phyloP scores from a whole-genome alignment of 2,329 filamentous ascomycete genomes.

The Xylariaceae sp. region DNA sequence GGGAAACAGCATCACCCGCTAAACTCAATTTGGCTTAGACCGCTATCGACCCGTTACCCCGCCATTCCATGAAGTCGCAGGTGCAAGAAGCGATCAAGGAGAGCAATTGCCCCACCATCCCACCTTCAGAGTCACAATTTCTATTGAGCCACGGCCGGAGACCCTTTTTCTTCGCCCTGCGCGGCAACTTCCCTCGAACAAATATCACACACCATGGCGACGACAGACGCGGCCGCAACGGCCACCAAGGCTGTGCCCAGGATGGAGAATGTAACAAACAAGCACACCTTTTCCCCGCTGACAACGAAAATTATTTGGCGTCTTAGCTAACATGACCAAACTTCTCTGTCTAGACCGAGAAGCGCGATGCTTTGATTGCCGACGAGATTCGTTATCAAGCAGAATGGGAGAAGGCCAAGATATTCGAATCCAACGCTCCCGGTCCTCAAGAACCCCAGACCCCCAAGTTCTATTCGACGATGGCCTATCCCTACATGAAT shows the following conservation, averaged over 20 bases:
- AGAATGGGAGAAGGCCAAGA: conserved; percentile 69
- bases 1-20: too few relatives aligned
- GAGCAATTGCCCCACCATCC: conserved; percentile 18
- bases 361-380: conserved; percentile 19
- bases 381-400: conserved; percentile 60
- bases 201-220: conserved; percentile 6
- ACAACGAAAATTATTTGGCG: not conserved
- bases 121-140: conserved; percentile 12
- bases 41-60: not conserved
- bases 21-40: too few relatives aligned
- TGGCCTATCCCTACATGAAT: conserved; percentile 57
- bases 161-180: not conserved
- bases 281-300: not conserved
- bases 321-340: not conserved
- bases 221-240: conserved; percentile 10
- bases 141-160: conserved; percentile 3
- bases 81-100: too few relatives aligned
- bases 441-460: conserved; percentile 71
- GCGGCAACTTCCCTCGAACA: not conserved
- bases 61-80: not conserved
- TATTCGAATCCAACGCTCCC: conserved; percentile 87
- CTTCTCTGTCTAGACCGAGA: conserved; percentile 14
- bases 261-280: conserved; percentile 15
- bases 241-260: conserved; percentile 14
- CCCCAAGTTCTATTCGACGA: conserved; percentile 83